Base-by-base conservation (phyloP, 257 asterid species). In the Penstemon barbatus region DNA sequence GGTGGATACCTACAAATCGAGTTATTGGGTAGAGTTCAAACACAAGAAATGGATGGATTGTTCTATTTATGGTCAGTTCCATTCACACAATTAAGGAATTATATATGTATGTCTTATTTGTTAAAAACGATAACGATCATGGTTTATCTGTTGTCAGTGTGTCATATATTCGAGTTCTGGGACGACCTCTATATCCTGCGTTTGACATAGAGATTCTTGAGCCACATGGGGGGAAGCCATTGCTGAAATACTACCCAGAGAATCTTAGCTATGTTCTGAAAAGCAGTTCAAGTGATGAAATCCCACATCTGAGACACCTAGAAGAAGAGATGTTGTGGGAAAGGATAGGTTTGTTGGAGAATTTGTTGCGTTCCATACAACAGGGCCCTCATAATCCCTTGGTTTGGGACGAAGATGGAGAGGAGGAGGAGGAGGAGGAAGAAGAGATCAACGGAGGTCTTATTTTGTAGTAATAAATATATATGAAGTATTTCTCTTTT, bases 1-100 rank as follows among this genome's bases (percentile, higher is more conserved):
- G 92, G 89, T 40, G 94, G 98, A 77, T 91, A 63, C 78, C 59
- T 91, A 78, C 90, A 77, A 86, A 79, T 92, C 60, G 96, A 89
- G 80, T 73, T 92, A 71, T 41, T 77, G 82, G 90, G 94, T 10
- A 77, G 90, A 75, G 89, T 84, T 64, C 95, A 91, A 79, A 87
- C 72, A 71, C 84, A 85, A 66, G 86, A 87, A 59, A 43, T 73
- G 57, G 95, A 91, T 74, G 81, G 81, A 61, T 67, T 85, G 50
- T 84, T 78, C 80, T 91, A 91, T 67, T 82, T 84, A 81, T 85
- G 98, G 98, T 86, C 9, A 81, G 90, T 79, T 65, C 13, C 12
- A 6, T 48, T 0, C 43, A 59, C 2, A 15, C 65, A 38, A 37
- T 10, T 37, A 15, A 15, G 18, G 18, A 15, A 25, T 25, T 25